phyloP scores from a whole-genome alignment of 73 alveolate species.

The Paramecium sonneborni region DNA sequence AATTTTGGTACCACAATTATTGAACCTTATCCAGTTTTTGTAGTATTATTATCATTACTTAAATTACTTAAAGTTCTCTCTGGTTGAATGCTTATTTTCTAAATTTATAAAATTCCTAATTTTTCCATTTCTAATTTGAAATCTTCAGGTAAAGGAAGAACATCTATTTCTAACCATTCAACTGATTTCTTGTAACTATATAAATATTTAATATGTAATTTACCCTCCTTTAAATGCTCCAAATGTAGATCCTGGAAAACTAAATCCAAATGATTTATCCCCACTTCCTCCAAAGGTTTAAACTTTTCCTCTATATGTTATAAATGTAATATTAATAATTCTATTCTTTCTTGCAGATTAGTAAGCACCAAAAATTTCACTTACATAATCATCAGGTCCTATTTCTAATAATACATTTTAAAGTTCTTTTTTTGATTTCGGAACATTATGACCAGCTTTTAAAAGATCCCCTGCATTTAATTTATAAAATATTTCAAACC shows the following conservation, averaged over 20 bases:
- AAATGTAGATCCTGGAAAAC: neutral
- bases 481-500: slow-evolving; percentile 45
- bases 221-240: slow-evolving; percentile 61
- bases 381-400: slow-evolving; percentile 54
- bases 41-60: neutral
- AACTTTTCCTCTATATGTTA: slow-evolving; percentile 29
- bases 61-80: neutral
- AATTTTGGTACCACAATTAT: neutral
- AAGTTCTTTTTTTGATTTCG: neutral
- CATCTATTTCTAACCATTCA: slow-evolving; percentile 44
- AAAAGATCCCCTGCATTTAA: neutral
- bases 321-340: slow-evolving; percentile 6
- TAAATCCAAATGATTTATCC: neutral
- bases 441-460: slow-evolving; percentile 32
- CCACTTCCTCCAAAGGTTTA: neutral
- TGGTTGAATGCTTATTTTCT: neutral
- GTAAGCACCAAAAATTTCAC: slow-evolving; percentile 36
- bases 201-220: neutral
- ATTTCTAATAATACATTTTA: neutral
- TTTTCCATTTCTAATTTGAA: slow-evolving; percentile 32
- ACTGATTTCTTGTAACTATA: neutral
- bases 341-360: slow-evolving; percentile 7
- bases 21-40: neutral
- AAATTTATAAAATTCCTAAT: slow-evolving; percentile 7
- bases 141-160: slow-evolving; percentile 25